Evolutionary conservation across 495 filamentous ascomycete genomes (phyloP), one percentile per base, ranked within the genome.

Genomic region (Poronia punctata): DNA sequence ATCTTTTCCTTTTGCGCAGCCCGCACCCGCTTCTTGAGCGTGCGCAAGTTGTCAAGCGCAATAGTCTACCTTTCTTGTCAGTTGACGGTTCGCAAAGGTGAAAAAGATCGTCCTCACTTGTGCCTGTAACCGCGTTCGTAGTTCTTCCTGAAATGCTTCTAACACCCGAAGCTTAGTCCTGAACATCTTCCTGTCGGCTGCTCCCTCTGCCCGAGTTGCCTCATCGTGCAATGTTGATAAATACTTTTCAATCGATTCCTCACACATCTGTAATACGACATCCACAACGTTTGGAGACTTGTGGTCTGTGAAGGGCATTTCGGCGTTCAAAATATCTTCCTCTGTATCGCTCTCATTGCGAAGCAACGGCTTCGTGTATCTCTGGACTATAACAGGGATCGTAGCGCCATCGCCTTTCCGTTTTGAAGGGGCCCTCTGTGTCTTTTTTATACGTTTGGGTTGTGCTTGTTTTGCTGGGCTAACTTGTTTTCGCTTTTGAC

Each of bases 241-340:
- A 19, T 61, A 67, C 4, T 58, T 71, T 24, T 76, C 75, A 19
- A 83, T 61, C 1, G 80, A 74, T 52, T 86, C 83, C 28, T 78
- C 72, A 58, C 80, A 85, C 28, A 86, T 71, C 55, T 85, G 80
- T 33, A 73, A 67, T 7, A 86, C 55, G 0, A 86, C 83, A 35
- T 87, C 83, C 12, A 84, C 69, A 1, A 75, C 65, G 46, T 85
- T 86, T 40, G 83, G 79, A 20, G 78, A 81, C 18, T 69, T 68
- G n/a, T 75, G 72, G 44, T 67, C 78, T 8, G 74, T 50, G 26
- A 68, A 70, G 5, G 70, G 65, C 27, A 75, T 74, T 0, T 68
- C 65, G 14, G 57, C 40, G 44, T 61, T 63, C 37, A 73, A 52
- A 8, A 65, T 58, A 35, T 71, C 70, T 16, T 71, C 68, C 22